phyloP scores from a whole-genome alignment of 257 asterid genomes.

The Nicotiana tabacum region DNA sequence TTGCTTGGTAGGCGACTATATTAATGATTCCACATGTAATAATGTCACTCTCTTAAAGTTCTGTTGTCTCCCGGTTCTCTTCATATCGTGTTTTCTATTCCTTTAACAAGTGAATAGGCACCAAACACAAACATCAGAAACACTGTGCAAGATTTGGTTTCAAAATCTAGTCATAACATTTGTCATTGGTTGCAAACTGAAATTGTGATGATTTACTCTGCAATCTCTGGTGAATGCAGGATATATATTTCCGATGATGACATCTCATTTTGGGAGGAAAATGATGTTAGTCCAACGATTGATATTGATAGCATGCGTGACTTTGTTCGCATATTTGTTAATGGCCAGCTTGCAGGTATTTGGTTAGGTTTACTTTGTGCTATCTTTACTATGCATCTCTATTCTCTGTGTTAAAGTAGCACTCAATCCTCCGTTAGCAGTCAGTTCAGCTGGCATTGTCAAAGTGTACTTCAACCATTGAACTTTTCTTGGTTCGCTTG shows the following conservation, averaged over 20 bases:
- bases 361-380: background rate
- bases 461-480: background rate
- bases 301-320: constrained; percentile 90
- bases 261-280: constrained; percentile 67
- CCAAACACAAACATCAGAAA: background rate
- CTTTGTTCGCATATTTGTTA: constrained; percentile 67
- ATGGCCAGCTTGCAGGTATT: constrained; percentile 61
- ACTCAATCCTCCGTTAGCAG: background rate
- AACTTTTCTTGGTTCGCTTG: background rate
- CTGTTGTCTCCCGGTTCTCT: background rate
- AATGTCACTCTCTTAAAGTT: background rate
- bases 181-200: background rate
- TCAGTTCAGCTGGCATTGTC: background rate
- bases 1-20: background rate
- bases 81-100: background rate
- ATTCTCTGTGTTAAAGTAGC: background rate
- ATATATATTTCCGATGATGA: constrained; percentile 58
- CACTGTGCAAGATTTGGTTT: background rate
- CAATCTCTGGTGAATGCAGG: constrained; percentile 44
- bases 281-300: constrained; percentile 54
- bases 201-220: background rate
- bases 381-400: background rate
- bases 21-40: background rate
- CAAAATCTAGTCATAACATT: background rate
- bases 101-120: background rate